Percentiles rank a stretch among this genome's conserved stretches.
Conservation (phyloP, 192 early-diverging fungal species). For the Mortierella hygrophila region DNA sequence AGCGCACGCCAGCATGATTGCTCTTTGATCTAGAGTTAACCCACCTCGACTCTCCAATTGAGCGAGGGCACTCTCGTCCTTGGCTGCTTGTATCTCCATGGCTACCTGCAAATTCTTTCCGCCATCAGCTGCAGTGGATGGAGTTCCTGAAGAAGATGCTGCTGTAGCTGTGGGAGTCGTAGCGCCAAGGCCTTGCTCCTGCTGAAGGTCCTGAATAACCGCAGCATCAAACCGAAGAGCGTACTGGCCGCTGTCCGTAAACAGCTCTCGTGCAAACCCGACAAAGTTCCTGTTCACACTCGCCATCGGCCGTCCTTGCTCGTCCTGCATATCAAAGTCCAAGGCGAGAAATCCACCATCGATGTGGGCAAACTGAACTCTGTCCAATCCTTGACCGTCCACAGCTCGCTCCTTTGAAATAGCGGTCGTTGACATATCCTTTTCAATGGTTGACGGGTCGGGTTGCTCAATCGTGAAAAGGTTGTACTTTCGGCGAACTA, state of each 20-base stretch:
- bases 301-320: constrained; percentile 63
- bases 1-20: constrained; percentile 84
- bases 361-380: constrained; percentile 75
- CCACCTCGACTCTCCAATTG: constrained; percentile 53
- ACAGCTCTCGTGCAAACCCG: constrained; percentile 86
- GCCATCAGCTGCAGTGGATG: not conserved
- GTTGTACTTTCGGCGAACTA: constrained; percentile 85
- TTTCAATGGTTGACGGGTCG: constrained; percentile 24
- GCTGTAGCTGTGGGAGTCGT: constrained; percentile 7
- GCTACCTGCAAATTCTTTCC: constrained; percentile 16
- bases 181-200: constrained; percentile 34
- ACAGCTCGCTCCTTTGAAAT: constrained; percentile 22
- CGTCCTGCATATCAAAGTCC: constrained; percentile 81
- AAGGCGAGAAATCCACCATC: constrained; percentile 81
- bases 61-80: constrained; percentile 38
- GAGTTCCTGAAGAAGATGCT: not conserved
- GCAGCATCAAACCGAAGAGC: constrained; percentile 80
- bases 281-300: constrained; percentile 85
- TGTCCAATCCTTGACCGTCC: constrained; percentile 26
- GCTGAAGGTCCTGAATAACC: constrained; percentile 52
- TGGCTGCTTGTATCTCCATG: constrained; percentile 32
- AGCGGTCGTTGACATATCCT: constrained; percentile 17
- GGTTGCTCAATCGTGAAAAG: constrained; percentile 76
- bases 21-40: constrained; percentile 82
- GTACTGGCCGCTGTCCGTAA: constrained; percentile 90